These are phyloP conservation scores for Aspergillus pseudonomiae DNA, from an alignment of 2,329 filamentous ascomycete genomes.

Conservation along the genomic window DNA sequence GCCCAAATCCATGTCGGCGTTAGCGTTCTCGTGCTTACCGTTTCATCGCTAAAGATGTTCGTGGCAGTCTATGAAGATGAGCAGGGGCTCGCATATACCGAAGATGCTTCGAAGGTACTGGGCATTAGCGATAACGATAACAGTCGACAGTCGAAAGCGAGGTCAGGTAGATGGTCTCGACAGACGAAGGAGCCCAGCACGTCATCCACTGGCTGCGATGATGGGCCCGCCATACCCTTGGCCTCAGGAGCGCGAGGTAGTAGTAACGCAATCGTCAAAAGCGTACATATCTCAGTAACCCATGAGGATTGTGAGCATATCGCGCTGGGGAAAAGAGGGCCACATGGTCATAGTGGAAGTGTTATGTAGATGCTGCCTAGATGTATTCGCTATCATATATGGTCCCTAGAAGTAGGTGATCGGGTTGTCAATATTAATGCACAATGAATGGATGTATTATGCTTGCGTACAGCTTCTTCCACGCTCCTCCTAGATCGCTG, in stretches of 20 bases:
- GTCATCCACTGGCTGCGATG: not conserved
- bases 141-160: not conserved
- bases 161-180: not conserved
- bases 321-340: not conserved
- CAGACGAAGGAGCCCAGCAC: not conserved
- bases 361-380: not conserved
- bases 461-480: not conserved
- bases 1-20: conserved; percentile 48
- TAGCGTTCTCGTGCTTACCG: conserved; percentile 45
- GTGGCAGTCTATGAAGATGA: conserved; percentile 39
- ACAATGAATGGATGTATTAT: not conserved
- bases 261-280: not conserved
- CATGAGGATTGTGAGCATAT: not conserved
- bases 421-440: no score
- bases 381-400: not conserved
- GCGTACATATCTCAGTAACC: not conserved
- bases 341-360: not conserved
- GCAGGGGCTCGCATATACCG: conserved; percentile 28
- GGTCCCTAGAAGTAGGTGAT: not conserved
- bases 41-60: conserved; percentile 50
- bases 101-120: conserved; percentile 16
- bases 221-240: not conserved
- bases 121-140: not conserved
- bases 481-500: no score
- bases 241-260: not conserved